phyloP scores from a whole-genome alignment of 345 rosid genomes.

The Dipteronia sinensis region DNA sequence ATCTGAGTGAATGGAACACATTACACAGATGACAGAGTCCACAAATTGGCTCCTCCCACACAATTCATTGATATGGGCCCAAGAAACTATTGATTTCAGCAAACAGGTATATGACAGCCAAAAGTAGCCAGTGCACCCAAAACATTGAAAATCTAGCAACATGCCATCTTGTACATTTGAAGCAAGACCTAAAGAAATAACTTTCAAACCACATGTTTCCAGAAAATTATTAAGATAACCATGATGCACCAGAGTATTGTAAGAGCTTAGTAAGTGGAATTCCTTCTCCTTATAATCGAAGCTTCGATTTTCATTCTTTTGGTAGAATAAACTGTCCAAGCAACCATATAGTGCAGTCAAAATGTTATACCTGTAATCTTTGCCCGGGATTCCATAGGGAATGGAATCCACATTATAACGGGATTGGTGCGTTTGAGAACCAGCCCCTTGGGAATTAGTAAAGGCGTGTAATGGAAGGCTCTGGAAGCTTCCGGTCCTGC shows the following conservation, averaged over 20 bases:
- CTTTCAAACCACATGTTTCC: not conserved
- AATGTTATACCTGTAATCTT: conserved; percentile 53
- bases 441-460: conserved; percentile 35
- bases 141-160: conserved; percentile 12
- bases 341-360: conserved; percentile 1
- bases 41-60: conserved; percentile 19
- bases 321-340: not conserved
- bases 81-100: not conserved
- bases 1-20: conserved; percentile 21
- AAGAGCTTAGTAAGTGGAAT: not conserved
- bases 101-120: conserved; percentile 1
- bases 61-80: conserved; percentile 18
- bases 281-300: not conserved
- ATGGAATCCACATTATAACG: conserved; percentile 45
- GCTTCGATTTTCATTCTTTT: not conserved
- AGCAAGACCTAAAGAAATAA: not conserved
- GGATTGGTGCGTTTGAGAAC: conserved; percentile 39
- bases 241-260: not conserved
- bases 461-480: conserved; percentile 42
- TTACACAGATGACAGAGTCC: conserved; percentile 18
- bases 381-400: conserved; percentile 53
- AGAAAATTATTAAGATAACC: not conserved
- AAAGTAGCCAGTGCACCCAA: conserved; percentile 5
- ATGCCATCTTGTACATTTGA: not conserved
- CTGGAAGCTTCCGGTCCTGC: conserved; percentile 40